Evolutionary conservation across 176 grass and related monocot species (phyloP).

Genomic region (Carex scoparia): DNA sequence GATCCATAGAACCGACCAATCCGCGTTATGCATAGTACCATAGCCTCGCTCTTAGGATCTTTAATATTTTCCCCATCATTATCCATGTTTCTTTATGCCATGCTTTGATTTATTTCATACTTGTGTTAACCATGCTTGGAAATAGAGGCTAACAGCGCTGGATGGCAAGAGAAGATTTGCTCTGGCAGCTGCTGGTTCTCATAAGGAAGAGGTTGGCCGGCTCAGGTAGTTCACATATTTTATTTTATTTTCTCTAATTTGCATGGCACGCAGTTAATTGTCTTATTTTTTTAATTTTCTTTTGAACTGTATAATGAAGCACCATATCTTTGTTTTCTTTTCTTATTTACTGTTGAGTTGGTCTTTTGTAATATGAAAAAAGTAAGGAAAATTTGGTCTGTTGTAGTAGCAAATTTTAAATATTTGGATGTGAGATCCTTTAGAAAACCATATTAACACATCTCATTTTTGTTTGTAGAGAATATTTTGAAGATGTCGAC

Average conservation of each 20-base stretch:
- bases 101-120: not conserved
- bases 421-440: not conserved
- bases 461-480: conserved; percentile 55
- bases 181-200: conserved; percentile 91
- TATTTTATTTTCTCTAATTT: not conserved
- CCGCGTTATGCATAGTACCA: too few species aligned
- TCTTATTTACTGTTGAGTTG: conserved; percentile 3
- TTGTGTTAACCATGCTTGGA: conserved; percentile 39
- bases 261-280: not conserved
- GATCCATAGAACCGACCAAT: too few species aligned
- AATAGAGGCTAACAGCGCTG: conserved; percentile 85
- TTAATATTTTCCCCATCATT: conserved; percentile 15
- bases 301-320: not conserved
- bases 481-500: conserved; percentile 99
- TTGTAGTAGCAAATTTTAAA: not conserved
- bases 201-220: conserved; percentile 97
- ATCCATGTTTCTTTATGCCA: not conserved
- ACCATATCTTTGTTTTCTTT: conserved; percentile 17
- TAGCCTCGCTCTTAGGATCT: not conserved
- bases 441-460: conserved; percentile 7
- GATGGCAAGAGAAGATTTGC: conserved; percentile 99
- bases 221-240: conserved; percentile 46
- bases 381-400: not conserved
- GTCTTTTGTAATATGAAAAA: not conserved
- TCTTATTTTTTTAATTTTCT: not conserved